Evolutionary conservation across 192 early-diverging fungal species (phyloP).

Genomic region (Umbelopsis vinacea): DNA sequence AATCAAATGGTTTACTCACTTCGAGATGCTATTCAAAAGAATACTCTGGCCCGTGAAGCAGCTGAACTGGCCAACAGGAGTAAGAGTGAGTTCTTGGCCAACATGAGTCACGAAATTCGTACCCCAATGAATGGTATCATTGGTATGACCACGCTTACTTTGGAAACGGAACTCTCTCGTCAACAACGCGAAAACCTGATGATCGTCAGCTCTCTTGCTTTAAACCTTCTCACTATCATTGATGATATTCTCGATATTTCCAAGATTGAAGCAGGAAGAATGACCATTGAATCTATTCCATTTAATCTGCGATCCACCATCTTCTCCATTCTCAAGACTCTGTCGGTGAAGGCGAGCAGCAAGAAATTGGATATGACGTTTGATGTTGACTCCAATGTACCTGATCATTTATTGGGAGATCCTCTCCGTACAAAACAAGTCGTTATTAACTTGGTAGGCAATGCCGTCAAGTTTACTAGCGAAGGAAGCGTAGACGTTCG

Average conservation of each 20-base stretch:
- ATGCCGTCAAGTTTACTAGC: slow-evolving; percentile 71
- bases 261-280: slow-evolving; percentile 79
- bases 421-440: slow-evolving; percentile 70
- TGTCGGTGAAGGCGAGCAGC: slow-evolving; percentile 64
- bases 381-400: slow-evolving; percentile 60
- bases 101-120: slow-evolving; percentile 63
- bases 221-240: slow-evolving; percentile 51
- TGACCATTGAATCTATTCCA: slow-evolving; percentile 69
- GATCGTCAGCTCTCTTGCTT: slow-evolving; percentile 47
- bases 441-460: slow-evolving; percentile 74
- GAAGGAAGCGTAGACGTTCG: slow-evolving; percentile 40
- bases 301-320: slow-evolving; percentile 59
- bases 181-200: slow-evolving; percentile 66
- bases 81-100: slow-evolving; percentile 73
- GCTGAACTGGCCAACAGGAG: slow-evolving; percentile 82
- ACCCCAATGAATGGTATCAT: slow-evolving; percentile 82
- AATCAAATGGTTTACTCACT: slow-evolving; percentile 75
- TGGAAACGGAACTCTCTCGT: slow-evolving; percentile 72
- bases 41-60: slow-evolving; percentile 74
- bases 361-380: slow-evolving; percentile 68
- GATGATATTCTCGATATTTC: slow-evolving; percentile 70
- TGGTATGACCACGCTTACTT: slow-evolving; percentile 65
- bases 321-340: slow-evolving; percentile 62
- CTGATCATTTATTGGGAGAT: slow-evolving; percentile 68
- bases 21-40: slow-evolving; percentile 74